Evolutionary conservation across 805 yeast species (phyloP), one percentile per base, ranked within the genome.

Genomic region (Hanseniaspora taiwanica): DNA sequence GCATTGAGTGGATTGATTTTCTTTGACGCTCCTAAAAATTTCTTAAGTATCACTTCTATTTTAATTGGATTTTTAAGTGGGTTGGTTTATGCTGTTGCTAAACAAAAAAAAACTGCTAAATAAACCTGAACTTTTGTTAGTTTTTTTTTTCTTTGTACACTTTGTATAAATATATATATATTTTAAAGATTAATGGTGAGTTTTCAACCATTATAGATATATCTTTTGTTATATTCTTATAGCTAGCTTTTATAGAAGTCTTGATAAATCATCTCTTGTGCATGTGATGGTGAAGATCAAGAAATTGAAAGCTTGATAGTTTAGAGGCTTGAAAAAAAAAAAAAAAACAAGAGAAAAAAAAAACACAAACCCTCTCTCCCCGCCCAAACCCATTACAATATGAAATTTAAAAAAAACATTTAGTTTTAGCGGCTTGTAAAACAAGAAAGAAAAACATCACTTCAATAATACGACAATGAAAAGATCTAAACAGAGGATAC

Each of bases 51-150:
- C 47, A 65, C 86, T 31, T 89, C 98, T 37, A 91, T 91, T 58
- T 74, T 84, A 55, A 71, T 89, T 49, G 99, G 99, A 44, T 91
- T 91, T 67, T 67, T 78, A 48, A 94, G 98, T 46, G 99, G 99
- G 62, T 68, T 91, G 51, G 95, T 87, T 40, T 91, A 91, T 63
- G 89, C 96, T 45, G 81, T 83, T 49, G 95, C 97, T 48, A 91
- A 87, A 69, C 85, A 87, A 69, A 81, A 79, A 71, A 94, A 87
- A 68, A 73, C 52, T 10, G 18, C 23, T 14, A 37, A 37, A 27
- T 23, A 21, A 20, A 20, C 21, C 25, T 23, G 9, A 7, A 23
- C 7, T 23, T 23, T 23, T 23, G 7, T 23, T 23, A 7, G 7
- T 23, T 10, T 23, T 23, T 23, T 23, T 23, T 23, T 7, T 23